These are phyloP conservation scores for Penicillium pulvis DNA, from an alignment of 495 filamentous ascomycete species.

Conservation along the genomic window DNA sequence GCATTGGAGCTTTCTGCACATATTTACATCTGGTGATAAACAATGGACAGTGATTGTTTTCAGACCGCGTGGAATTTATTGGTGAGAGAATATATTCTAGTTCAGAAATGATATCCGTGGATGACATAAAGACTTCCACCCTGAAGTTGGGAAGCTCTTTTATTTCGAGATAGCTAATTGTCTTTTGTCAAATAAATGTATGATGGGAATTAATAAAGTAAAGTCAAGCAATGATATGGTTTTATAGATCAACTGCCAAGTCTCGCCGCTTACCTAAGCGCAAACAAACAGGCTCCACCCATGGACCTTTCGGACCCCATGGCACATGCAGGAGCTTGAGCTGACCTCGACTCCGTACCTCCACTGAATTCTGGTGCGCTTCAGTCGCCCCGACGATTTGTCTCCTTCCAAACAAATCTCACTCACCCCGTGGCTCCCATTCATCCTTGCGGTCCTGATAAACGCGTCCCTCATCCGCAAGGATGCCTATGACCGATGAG, in stretches of 20 bases:
- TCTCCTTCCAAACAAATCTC: not conserved
- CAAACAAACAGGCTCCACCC: not conserved
- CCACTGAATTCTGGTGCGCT: not conserved
- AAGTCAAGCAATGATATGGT: too few relatives aligned
- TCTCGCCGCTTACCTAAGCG: not conserved
- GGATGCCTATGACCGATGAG: conserved; percentile 38
- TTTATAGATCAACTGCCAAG: not conserved
- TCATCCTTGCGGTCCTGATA: conserved; percentile 7
- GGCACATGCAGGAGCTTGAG: not conserved
- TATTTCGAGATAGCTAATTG: too few relatives aligned
- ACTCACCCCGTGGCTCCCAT: not conserved
- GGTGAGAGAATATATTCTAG: too few relatives aligned
- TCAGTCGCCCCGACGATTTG: not conserved
- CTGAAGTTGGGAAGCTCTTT: too few relatives aligned
- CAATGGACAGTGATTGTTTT: too few relatives aligned
- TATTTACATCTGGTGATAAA: too few relatives aligned
- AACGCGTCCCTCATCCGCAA: conserved; percentile 16
- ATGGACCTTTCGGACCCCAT: not conserved
- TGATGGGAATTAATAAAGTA: too few relatives aligned
- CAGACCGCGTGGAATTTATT: too few relatives aligned
- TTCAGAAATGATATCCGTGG: too few relatives aligned
- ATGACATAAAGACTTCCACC: too few relatives aligned
- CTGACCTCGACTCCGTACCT: not conserved
- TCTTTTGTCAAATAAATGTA: too few relatives aligned
- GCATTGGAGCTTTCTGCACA: too few relatives aligned